These are phyloP conservation scores for Phyllosticta citrichinensis DNA, from an alignment of 2,329 filamentous ascomycete species.

Conservation along the genomic window DNA sequence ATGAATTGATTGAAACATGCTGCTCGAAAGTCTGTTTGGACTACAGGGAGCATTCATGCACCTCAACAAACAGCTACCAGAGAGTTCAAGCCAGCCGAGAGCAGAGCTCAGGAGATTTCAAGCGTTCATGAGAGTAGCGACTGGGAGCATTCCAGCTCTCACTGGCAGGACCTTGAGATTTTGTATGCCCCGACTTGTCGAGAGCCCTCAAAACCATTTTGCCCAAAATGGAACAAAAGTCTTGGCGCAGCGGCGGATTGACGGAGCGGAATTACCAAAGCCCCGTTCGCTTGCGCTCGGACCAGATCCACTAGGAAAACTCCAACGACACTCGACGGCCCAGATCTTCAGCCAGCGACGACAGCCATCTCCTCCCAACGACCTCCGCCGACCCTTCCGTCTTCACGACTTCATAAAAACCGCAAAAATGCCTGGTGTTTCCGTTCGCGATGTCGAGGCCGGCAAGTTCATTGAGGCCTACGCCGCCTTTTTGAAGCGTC, in stretches of 20 bases:
- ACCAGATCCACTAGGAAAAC: background rate
- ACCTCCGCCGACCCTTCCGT: background rate
- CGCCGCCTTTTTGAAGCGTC: slow-evolving; percentile 13
- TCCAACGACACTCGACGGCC: background rate
- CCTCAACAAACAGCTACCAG: too few species aligned
- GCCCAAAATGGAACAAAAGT: background rate
- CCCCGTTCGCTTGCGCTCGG: background rate
- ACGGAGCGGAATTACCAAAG: background rate
- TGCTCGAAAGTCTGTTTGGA: too few species aligned
- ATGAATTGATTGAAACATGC: background rate
- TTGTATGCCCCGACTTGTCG: background rate
- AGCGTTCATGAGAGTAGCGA: too few species aligned
- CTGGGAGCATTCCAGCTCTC: too few species aligned
- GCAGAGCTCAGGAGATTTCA: too few species aligned
- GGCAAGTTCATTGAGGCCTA: slow-evolving; percentile 85
- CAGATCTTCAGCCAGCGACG: background rate
- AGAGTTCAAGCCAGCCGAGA: too few species aligned
- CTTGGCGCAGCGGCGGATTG: background rate
- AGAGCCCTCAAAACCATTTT: too few species aligned
- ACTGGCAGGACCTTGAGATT: background rate
- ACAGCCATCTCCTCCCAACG: background rate
- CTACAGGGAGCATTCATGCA: too few species aligned
- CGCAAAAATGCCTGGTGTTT: slow-evolving; percentile 59
- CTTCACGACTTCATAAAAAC: background rate
- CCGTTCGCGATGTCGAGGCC: slow-evolving; percentile 79